These are phyloP conservation scores for Fusarium sp. DNA, from an alignment of 2,329 filamentous ascomycete genomes.

Conservation along the genomic window DNA sequence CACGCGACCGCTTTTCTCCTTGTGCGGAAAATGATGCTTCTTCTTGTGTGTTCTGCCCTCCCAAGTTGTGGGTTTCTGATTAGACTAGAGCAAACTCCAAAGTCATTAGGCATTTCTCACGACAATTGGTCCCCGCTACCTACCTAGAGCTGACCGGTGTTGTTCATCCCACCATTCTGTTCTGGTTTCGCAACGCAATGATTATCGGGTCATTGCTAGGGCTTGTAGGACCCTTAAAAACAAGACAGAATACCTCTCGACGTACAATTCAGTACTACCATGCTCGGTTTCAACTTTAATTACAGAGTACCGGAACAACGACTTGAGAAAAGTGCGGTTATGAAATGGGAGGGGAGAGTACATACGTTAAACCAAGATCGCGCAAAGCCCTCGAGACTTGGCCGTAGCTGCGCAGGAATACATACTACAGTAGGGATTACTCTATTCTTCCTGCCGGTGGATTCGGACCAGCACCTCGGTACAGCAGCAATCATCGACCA, in stretches of 20 bases:
- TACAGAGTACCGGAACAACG: background rate
- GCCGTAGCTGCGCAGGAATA: background rate
- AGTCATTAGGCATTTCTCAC: background rate
- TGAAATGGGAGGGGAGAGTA: slow-evolving; percentile 1
- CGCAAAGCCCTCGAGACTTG: background rate
- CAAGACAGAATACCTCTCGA: slow-evolving; percentile 1
- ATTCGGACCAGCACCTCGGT: slow-evolving; percentile 21
- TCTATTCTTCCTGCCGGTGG: slow-evolving; percentile 1
- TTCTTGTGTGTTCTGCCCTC: background rate
- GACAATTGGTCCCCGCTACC: background rate
- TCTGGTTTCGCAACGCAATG: background rate
- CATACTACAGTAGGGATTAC: slow-evolving; percentile 7
- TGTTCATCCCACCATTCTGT: background rate
- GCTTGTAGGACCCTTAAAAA: background rate
- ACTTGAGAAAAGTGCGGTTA: background rate
- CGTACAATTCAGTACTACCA: too few species aligned
- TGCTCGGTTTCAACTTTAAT: background rate
- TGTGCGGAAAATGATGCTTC: background rate
- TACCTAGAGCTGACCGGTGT: background rate
- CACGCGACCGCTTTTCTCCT: slow-evolving; percentile 26
- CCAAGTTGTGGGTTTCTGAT: background rate
- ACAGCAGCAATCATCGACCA: slow-evolving; percentile 11
- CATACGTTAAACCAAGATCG: slow-evolving; percentile 2
- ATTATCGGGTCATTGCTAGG: slow-evolving; percentile 5
- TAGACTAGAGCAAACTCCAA: slow-evolving; percentile 1